A percentile compares a stretch with the other conserved stretches of the same genome.
Conservation (phyloP, 495 filamentous ascomycete genomes). For the Aspergillus carlsbadensis region DNA sequence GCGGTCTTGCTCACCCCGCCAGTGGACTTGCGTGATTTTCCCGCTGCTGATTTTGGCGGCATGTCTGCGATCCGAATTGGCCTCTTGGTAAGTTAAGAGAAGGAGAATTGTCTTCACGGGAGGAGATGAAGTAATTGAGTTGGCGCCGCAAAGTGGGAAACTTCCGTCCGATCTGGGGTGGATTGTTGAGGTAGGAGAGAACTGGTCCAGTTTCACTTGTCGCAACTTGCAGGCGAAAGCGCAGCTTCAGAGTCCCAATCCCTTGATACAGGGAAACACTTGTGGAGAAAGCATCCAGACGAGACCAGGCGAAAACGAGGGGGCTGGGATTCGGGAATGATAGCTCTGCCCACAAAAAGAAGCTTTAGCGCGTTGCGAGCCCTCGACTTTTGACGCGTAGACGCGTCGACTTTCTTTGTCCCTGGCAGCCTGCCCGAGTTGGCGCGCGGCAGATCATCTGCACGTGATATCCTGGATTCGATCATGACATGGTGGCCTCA, state of each 20-base stretch:
- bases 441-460: background rate
- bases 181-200: background rate
- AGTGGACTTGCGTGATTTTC: constrained; percentile 11
- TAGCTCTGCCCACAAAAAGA: background rate
- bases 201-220: background rate
- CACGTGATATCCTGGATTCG: background rate
- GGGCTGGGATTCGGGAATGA: background rate
- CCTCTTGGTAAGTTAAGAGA: background rate
- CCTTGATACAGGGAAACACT: background rate
- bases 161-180: background rate
- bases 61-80: constrained; percentile 12
- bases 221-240: background rate
- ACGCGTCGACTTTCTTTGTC: constrained; percentile 1
- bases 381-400: constrained; percentile 19
- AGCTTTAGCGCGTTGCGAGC: constrained; percentile 8
- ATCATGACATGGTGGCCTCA: constrained; percentile 4
- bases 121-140: background rate
- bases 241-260: background rate
- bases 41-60: constrained; percentile 27
- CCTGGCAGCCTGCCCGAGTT: background rate
- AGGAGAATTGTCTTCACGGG: background rate
- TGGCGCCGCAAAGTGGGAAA: background rate
- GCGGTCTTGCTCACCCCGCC: constrained; percentile 7
- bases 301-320: background rate
- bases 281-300: background rate